Evolutionary conservation across 495 filamentous ascomycete species (phyloP), one percentile per base, ranked within the genome.

Genomic region (Staphylotrichum longicolle): DNA sequence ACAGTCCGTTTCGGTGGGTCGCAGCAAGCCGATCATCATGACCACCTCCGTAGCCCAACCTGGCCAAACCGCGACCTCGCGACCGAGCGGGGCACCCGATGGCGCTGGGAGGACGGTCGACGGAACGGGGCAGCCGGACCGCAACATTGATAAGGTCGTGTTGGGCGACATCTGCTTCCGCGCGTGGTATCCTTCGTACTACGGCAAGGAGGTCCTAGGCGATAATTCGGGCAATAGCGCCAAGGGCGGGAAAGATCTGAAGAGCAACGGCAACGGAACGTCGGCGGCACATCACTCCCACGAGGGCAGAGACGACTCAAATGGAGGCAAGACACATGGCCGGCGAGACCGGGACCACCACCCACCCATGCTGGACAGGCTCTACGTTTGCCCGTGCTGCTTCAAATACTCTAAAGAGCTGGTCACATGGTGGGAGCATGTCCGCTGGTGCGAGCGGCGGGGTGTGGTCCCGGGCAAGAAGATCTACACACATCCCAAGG

Each of bases 301-400:
- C 30, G 66, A 55, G 2, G 52, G 44, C 33, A 69, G 63, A n/a
- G 62, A 68, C 33, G 72, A 68, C 11, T 65, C 59, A 2, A 51
- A 39, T 3, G 74, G 71, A 3, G 69, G 60, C 41, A 79, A 82
- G 51, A 74, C 82, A 41, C 66, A 67, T 10, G 54, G 58, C 7
- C 60, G 68, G 30, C 71, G 72, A 15, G 73, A 72, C 5, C 67
- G 66, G 7, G 69, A 74, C 27, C 67, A 63, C 44, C 64, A 63
- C 40, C 72, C 68, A 15, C 68, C 66, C 5, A 73, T 80, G 56
- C 71, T 83, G 11, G 85, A 86, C 50, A 76, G 84, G 53, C 79
- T 98, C 9, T 96, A 92, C 63, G 87, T 97, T 44, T 98, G 94
- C 70, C 90, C 88, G 46, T 89, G 84, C 81, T 98, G 94, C 76